These are phyloP conservation scores for Quercus agrifolia DNA, from an alignment of 306 rosid genomes.

Conservation along the genomic window DNA sequence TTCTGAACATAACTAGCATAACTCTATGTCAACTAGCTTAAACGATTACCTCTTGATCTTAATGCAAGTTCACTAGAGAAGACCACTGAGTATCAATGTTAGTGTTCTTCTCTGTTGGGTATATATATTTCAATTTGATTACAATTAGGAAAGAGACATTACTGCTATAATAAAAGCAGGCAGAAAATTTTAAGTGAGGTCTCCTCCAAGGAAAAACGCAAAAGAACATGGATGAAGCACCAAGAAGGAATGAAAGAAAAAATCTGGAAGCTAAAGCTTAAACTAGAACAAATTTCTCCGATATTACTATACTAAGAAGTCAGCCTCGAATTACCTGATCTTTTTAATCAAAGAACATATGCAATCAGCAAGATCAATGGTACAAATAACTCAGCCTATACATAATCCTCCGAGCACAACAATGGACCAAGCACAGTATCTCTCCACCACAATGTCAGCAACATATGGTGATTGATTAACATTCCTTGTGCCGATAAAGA, in stretches of 20 bases:
- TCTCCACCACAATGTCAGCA: background rate
- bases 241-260: background rate
- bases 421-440: background rate
- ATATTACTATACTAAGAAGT: background rate
- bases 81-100: background rate
- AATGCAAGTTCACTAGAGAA: background rate
- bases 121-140: too few species aligned
- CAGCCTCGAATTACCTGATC: background rate
- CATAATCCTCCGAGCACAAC: background rate
- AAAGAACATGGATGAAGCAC: too few species aligned
- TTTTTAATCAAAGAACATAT: background rate
- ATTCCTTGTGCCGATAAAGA: background rate
- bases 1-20: background rate
- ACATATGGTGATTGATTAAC: background rate
- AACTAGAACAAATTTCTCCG: background rate
- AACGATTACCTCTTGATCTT: background rate
- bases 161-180: too few species aligned
- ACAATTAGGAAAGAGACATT: too few species aligned
- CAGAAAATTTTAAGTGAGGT: too few species aligned
- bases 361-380: background rate
- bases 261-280: background rate
- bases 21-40: background rate
- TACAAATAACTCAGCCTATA: background rate
- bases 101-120: background rate
- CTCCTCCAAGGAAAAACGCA: too few species aligned